A percentile compares a stretch with the other conserved stretches of the same genome.
These are phyloP conservation scores for Paramecium caudatum DNA, from an alignment of 73 alveolate genomes.

Conservation along the genomic window DNA sequence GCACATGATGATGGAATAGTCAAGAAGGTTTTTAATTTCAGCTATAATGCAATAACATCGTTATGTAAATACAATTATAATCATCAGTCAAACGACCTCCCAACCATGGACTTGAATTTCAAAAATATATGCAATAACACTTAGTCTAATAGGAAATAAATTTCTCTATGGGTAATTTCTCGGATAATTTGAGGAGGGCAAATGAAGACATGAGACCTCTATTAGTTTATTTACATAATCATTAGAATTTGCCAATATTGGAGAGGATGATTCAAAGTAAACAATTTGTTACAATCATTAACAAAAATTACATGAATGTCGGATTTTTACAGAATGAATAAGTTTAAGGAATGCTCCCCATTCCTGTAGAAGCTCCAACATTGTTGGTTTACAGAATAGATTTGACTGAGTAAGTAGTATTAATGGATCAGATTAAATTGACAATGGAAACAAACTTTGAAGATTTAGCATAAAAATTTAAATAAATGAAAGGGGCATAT, in stretches of 20 bases:
- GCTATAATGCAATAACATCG: neutral
- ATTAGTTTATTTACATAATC: slow-evolving; percentile 27
- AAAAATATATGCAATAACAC: neutral
- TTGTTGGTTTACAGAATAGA: slow-evolving; percentile 22
- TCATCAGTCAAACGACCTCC: neutral
- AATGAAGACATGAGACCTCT: slow-evolving; percentile 2
- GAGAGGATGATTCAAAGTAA: neutral
- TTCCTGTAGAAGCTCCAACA: neutral
- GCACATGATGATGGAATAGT: neutral
- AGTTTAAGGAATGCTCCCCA: neutral
- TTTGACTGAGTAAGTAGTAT: neutral
- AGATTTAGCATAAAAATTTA: neutral
- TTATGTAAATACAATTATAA: neutral
- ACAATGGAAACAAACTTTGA: neutral
- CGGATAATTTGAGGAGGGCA: neutral
- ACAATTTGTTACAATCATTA: neutral
- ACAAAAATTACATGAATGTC: neutral
- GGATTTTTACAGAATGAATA: neutral
- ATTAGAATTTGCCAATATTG: neutral
- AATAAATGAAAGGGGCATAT: neutral
- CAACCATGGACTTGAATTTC: neutral
- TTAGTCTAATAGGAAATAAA: neutral
- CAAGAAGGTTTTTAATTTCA: neutral
- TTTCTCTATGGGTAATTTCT: slow-evolving; percentile 10
- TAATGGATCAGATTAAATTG: neutral